A percentile compares a stretch with the other conserved stretches of the same genome.
Evolutionary conservation across 306 rosid species (phyloP).

Genomic region (Castanopsis chinensis): DNA sequence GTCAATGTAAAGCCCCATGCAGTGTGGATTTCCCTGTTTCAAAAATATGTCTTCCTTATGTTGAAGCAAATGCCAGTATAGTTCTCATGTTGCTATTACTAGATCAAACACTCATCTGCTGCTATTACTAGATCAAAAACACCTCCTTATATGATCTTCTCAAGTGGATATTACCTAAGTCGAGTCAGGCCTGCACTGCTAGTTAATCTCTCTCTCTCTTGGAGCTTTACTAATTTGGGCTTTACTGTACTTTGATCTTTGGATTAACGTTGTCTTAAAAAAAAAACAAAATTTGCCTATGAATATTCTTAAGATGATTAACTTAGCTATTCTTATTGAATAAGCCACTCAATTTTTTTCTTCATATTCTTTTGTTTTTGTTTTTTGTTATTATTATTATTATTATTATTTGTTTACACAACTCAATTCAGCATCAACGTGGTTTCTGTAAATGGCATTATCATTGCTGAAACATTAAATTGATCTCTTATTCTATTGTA

Average conservation of each 20-base stretch:
- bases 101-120: neutral
- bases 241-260: too few relatives aligned
- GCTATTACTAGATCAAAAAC: neutral
- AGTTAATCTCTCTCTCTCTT: too few relatives aligned
- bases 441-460: neutral
- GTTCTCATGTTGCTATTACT: neutral
- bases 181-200: too few relatives aligned
- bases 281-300: neutral
- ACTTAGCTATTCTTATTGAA: neutral
- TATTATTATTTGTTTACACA: neutral
- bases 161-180: neutral
- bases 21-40: too few relatives aligned
- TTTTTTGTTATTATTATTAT: too few relatives aligned
- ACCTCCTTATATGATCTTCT: neutral
- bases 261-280: too few relatives aligned
- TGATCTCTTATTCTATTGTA: constrained; percentile 7
- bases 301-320: neutral
- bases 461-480: neutral
- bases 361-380: neutral
- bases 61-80: too few relatives aligned
- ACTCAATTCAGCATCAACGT: neutral
- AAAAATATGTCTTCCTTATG: too few relatives aligned
- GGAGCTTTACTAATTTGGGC: too few relatives aligned
- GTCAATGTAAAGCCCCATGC: neutral
- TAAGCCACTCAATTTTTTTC: neutral